Evolutionary conservation across 2,329 filamentous ascomycete species (phyloP).

Genomic region (Plectosphaerella cucumerina): DNA sequence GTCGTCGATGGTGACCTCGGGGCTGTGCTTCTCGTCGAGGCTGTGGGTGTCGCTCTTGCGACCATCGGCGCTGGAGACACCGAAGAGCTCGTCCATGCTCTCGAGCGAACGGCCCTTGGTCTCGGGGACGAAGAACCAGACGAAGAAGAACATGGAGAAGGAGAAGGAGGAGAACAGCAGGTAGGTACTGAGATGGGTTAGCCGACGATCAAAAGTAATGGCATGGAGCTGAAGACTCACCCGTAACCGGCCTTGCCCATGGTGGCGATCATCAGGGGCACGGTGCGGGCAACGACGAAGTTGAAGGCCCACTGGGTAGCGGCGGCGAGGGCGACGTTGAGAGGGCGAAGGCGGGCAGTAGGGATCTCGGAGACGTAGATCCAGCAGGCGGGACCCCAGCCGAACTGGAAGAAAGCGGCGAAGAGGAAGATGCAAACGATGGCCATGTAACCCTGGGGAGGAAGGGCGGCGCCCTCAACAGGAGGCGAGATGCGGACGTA

Average conservation of each 20-base stretch:
- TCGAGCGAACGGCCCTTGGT: constrained; percentile 48
- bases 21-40: constrained; percentile 1
- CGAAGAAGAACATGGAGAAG: constrained; percentile 58
- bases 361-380: constrained; percentile 52
- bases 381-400: constrained; percentile 67
- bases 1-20: constrained; percentile 1
- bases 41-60: background rate
- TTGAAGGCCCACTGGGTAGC: constrained; percentile 69
- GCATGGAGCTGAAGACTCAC: constrained; percentile 7
- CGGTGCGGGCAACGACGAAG: constrained; percentile 61
- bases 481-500: constrained; percentile 58
- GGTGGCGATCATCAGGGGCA: constrained; percentile 58
- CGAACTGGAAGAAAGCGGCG: constrained; percentile 48
- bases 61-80: background rate
- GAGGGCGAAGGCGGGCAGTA: constrained; percentile 54
- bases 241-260: constrained; percentile 31
- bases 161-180: constrained; percentile 63
- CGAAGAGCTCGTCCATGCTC: constrained; percentile 5
- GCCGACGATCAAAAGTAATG: background rate
- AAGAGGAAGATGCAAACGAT: constrained; percentile 65
- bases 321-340: constrained; percentile 62
- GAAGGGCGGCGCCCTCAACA: constrained; percentile 40
- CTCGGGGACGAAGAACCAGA: constrained; percentile 60
- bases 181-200: constrained; percentile 39
- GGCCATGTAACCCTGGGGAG: constrained; percentile 59